A percentile compares a stretch with the other conserved stretches of the same genome.
Evolutionary conservation across 2,329 filamentous ascomycete species (phyloP).

Genomic region (Arthrobotrys sphaeroides): DNA sequence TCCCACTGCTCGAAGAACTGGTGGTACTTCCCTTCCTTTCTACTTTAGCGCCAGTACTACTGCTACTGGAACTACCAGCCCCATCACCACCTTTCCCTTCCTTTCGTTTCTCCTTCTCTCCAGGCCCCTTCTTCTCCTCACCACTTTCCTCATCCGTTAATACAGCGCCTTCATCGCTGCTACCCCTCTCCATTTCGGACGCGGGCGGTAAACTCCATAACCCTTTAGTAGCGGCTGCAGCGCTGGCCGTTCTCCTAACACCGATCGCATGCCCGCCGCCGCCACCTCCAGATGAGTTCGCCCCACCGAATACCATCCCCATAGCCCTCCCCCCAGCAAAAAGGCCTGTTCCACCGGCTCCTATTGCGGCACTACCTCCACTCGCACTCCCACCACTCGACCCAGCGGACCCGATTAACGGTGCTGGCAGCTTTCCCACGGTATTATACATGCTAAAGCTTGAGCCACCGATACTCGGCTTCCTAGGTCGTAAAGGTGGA

Average conservation of each 20-base stretch:
- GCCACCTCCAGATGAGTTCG: not conserved
- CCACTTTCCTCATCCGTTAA: slow-evolving; percentile 49
- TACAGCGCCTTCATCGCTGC: slow-evolving; percentile 45
- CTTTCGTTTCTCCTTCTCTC: not conserved
- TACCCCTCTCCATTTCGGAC: slow-evolving; percentile 39
- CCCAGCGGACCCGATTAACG: slow-evolving; percentile 29
- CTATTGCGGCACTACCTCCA: not conserved
- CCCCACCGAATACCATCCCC: slow-evolving; percentile 48
- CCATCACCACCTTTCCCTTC: not conserved
- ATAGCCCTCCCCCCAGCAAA: slow-evolving; percentile 36
- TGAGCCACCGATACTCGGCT: slow-evolving; percentile 29
- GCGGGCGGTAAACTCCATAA: slow-evolving; percentile 38
- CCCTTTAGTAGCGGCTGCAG: slow-evolving; percentile 44
- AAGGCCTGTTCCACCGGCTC: slow-evolving; percentile 3
- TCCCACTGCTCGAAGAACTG: slow-evolving; percentile 6
- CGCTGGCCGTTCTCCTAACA: slow-evolving; percentile 49
- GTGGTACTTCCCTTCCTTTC: slow-evolving; percentile 27
- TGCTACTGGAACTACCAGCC: not conserved
- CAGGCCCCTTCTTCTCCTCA: slow-evolving; percentile 26
- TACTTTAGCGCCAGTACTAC: not conserved
- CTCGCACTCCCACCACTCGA: not conserved
- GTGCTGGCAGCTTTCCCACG: slow-evolving; percentile 28
- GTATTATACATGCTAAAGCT: slow-evolving; percentile 50
- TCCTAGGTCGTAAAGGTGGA: slow-evolving; percentile 37
- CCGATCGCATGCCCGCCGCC: slow-evolving; percentile 44